Conservation (phyloP, 2,329 filamentous ascomycete genomes). For the Thielaviopsis punctulata region DNA sequence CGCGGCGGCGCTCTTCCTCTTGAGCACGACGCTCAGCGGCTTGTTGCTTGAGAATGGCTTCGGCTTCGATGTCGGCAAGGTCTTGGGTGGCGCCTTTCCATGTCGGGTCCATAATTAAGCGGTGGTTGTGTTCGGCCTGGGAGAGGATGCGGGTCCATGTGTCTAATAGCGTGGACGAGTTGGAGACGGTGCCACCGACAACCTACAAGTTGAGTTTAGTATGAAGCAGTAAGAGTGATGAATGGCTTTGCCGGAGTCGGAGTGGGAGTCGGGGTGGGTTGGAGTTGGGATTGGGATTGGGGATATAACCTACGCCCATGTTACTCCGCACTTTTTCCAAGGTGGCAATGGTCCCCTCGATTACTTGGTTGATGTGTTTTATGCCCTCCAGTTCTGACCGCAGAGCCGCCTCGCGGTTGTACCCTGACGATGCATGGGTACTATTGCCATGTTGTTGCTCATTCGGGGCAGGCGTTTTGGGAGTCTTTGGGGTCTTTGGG, state of each 20-base stretch:
- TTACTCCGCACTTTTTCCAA: constrained; percentile 57
- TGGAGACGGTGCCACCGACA: constrained; percentile 68
- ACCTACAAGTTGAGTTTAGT: constrained; percentile 33
- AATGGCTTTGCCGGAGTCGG: background rate
- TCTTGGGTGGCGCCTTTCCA: constrained; percentile 87
- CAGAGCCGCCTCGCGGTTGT: constrained; percentile 46
- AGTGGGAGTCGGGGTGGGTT: background rate
- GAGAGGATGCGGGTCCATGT: constrained; percentile 93
- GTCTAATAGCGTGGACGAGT: constrained; percentile 76
- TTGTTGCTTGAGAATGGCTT: constrained; percentile 54
- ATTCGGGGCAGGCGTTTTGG: constrained; percentile 22
- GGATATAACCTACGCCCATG: constrained; percentile 58
- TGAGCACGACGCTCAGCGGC: constrained; percentile 59
- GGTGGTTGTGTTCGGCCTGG: constrained; percentile 94
- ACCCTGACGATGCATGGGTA: constrained; percentile 21
- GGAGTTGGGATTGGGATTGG: background rate
- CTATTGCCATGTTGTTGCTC: constrained; percentile 1
- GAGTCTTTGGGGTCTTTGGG: constrained; percentile 31
- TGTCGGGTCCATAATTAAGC: constrained; percentile 68
- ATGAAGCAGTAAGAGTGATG: background rate
- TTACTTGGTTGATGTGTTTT: constrained; percentile 69
- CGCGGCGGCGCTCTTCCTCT: constrained; percentile 63
- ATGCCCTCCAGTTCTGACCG: constrained; percentile 68
- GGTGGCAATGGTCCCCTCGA: constrained; percentile 60
- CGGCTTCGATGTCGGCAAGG: constrained; percentile 68